Evolutionary conservation across 805 yeast species (phyloP).

Genomic region (Candida krabiensis): DNA sequence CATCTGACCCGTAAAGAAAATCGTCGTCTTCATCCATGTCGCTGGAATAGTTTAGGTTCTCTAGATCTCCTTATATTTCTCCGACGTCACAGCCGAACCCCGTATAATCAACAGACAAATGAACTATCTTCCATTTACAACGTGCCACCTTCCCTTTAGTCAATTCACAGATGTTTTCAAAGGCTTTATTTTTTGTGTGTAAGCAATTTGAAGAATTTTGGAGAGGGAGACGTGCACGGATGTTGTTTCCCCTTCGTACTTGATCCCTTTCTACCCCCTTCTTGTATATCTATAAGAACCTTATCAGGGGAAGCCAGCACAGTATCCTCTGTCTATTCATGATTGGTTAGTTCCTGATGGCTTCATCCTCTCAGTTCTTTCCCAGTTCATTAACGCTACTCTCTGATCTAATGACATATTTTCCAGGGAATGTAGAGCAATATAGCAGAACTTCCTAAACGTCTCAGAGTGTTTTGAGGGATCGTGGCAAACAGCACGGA

Average conservation of each 20-base stretch:
- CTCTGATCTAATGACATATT: not conserved
- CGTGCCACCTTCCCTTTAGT: too few species aligned
- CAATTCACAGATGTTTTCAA: too few species aligned
- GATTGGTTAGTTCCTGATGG: too few species aligned
- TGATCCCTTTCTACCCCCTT: not conserved
- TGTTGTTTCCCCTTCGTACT: slow-evolving; percentile 1
- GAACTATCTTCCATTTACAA: too few species aligned
- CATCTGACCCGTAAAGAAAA: slow-evolving; percentile 61
- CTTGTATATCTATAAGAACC: not conserved
- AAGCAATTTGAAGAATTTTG: too few species aligned
- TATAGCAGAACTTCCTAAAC: not conserved
- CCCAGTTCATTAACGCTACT: slow-evolving; percentile 4
- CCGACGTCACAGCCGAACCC: too few species aligned
- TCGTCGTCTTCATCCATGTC: slow-evolving; percentile 66
- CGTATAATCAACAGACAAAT: too few species aligned
- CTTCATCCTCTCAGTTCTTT: too few species aligned
- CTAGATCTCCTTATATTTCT: too few species aligned
- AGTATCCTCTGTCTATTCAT: too few species aligned
- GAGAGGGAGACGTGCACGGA: too few species aligned
- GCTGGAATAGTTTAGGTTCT: not conserved
- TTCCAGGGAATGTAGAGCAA: slow-evolving; percentile 1
- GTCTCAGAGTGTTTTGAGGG: slow-evolving; percentile 3
- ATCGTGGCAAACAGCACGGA: slow-evolving; percentile 5
- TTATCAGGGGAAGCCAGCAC: too few species aligned
- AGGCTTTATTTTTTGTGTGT: not conserved